A percentile compares a stretch with the other conserved stretches of the same genome.
Evolutionary conservation across 257 asterid species (phyloP).

Genomic region (Scutellaria minor): DNA sequence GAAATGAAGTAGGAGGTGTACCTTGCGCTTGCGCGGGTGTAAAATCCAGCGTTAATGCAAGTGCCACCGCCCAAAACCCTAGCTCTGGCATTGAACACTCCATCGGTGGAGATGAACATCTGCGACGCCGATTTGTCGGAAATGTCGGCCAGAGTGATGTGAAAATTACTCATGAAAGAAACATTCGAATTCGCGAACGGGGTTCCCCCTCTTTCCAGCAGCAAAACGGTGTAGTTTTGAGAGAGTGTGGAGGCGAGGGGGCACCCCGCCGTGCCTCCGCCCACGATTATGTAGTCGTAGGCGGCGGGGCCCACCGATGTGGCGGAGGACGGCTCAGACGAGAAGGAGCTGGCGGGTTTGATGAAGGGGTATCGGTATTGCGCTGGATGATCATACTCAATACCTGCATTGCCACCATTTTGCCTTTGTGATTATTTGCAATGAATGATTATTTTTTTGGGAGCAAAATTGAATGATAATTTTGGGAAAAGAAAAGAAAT

Average conservation of each 20-base stretch:
- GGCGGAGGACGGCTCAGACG: constrained; percentile 45
- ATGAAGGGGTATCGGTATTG: constrained; percentile 66
- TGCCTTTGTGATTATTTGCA: background rate
- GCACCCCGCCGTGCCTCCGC: constrained; percentile 99
- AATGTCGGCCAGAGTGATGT: constrained; percentile 73
- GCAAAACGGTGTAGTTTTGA: constrained; percentile 66
- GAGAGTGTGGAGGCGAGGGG: constrained; percentile 91
- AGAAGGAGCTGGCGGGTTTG: constrained; percentile 61
- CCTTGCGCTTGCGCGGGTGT: constrained; percentile 91
- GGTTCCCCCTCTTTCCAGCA: constrained; percentile 90
- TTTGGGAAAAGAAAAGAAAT: background rate
- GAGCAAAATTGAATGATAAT: too few species aligned
- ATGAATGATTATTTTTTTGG: background rate
- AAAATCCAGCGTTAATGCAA: constrained; percentile 88
- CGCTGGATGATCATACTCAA: constrained; percentile 45
- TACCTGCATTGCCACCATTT: constrained; percentile 35
- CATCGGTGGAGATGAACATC: constrained; percentile 86
- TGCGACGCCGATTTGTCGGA: constrained; percentile 89
- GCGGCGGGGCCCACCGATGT: constrained; percentile 30
- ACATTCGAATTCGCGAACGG: constrained; percentile 85
- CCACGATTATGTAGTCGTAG: constrained; percentile 84
- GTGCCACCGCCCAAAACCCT: constrained; percentile 93
- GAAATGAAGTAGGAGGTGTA: constrained; percentile 37
- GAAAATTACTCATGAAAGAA: constrained; percentile 84
- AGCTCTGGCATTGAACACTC: constrained; percentile 84